Evolutionary conservation across 2,329 filamentous ascomycete species (phyloP).

Genomic region (Ambrosiella xylebori): DNA sequence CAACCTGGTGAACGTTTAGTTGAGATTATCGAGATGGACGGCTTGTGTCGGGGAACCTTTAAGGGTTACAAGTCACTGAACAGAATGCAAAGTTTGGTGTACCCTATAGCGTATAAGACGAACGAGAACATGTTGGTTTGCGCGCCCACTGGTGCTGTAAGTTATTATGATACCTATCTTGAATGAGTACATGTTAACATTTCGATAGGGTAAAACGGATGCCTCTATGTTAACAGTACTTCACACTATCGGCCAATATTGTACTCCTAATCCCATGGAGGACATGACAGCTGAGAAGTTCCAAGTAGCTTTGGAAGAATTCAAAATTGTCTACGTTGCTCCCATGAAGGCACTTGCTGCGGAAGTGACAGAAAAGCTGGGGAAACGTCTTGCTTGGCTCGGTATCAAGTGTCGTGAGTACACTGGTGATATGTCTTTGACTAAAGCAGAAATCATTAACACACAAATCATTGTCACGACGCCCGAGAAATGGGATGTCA

Average conservation of each 20-base stretch:
- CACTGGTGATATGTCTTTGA: slow-evolving; percentile 97
- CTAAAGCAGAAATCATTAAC: slow-evolving; percentile 84
- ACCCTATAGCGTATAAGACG: slow-evolving; percentile 85
- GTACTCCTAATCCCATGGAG: slow-evolving; percentile 62
- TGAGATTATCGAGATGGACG: slow-evolving; percentile 67
- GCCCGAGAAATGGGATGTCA: slow-evolving; percentile 98
- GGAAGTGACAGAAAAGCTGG: slow-evolving; percentile 87
- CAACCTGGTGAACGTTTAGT: slow-evolving; percentile 59
- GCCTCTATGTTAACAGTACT: slow-evolving; percentile 93
- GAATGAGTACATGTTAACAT: not conserved
- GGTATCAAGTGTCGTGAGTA: slow-evolving; percentile 83
- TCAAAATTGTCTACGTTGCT: slow-evolving; percentile 97
- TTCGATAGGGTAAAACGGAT: slow-evolving; percentile 73
- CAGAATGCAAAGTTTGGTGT: slow-evolving; percentile 94
- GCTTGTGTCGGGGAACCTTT: slow-evolving; percentile 79
- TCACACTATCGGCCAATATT: slow-evolving; percentile 76
- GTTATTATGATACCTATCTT: slow-evolving; percentile 18
- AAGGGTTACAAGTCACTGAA: slow-evolving; percentile 86
- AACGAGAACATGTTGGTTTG: slow-evolving; percentile 99
- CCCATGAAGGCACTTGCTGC: slow-evolving; percentile 98
- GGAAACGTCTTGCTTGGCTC: slow-evolving; percentile 82
- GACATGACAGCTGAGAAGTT: slow-evolving; percentile 60
- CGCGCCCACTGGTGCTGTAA: slow-evolving; percentile 76
- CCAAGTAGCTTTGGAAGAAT: slow-evolving; percentile 65
- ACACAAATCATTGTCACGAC: slow-evolving; percentile 98